A percentile compares a stretch with the other conserved stretches of the same genome.
These are phyloP conservation scores for Dimargaris cristalligena DNA, from an alignment of 192 early-diverging fungal genomes.

Conservation along the genomic window DNA sequence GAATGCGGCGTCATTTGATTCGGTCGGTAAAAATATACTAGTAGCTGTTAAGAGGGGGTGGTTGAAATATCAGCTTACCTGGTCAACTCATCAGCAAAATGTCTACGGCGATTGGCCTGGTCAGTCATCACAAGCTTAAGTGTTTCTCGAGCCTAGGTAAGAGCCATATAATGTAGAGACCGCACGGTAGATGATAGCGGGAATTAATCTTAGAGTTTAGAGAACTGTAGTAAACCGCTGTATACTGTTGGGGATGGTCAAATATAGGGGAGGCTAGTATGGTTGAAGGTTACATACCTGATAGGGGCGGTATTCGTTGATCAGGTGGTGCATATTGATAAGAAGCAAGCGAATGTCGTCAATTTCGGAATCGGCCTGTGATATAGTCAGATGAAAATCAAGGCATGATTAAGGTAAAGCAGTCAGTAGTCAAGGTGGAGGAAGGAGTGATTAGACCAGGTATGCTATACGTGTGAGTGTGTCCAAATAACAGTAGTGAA, in stretches of 20 bases:
- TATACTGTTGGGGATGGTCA: neutral
- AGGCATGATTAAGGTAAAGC: too few species aligned
- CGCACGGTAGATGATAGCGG: neutral
- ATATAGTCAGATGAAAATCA: too few species aligned
- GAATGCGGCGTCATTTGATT: neutral
- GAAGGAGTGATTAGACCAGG: too few species aligned
- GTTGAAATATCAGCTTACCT: neutral
- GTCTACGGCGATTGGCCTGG: constrained; percentile 33
- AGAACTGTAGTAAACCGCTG: neutral
- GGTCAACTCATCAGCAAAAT: constrained; percentile 13
- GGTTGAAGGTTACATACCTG: constrained; percentile 29
- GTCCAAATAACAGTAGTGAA: too few species aligned
- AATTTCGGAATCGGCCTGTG: constrained; percentile 35
- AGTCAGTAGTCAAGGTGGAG: too few species aligned
- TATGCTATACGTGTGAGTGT: too few species aligned
- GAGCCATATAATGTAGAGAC: neutral
- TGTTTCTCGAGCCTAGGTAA: constrained; percentile 35
- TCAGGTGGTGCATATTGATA: constrained; percentile 64
- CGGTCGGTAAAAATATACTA: neutral
- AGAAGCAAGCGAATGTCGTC: constrained; percentile 52
- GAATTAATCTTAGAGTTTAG: neutral
- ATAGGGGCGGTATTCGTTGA: constrained; percentile 70
- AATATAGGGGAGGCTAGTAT: neutral
- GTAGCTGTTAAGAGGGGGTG: neutral
- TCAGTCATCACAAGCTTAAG: constrained; percentile 44